Evolutionary conservation across 73 alveolate species (phyloP).

Genomic region (Breviolum minutum): DNA sequence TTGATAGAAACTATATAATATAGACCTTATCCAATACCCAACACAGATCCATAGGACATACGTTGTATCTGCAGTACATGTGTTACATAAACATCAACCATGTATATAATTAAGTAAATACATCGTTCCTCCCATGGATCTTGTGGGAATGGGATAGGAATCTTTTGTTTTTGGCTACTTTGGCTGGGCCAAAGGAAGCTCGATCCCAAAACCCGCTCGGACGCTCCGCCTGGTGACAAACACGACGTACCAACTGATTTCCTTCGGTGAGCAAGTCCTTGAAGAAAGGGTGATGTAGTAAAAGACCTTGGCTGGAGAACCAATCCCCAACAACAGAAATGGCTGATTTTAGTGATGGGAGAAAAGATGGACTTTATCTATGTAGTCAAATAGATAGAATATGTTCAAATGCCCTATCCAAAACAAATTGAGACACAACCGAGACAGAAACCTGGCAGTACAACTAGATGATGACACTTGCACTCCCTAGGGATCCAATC

Average conservation of each 20-base stretch:
- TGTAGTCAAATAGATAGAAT: background rate
- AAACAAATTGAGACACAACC: background rate
- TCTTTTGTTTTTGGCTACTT: no score
- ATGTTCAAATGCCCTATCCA: background rate
- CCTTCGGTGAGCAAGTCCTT: constrained; percentile 87
- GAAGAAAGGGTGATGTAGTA: constrained; percentile 80
- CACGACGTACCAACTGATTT: constrained; percentile 57
- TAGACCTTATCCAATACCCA: no score
- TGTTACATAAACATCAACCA: no score
- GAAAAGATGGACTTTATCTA: no score
- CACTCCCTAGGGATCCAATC: background rate
- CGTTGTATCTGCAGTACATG: no score
- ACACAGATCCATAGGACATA: no score
- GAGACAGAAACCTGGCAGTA: no score
- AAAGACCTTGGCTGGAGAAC: constrained; percentile 22
- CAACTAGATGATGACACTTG: background rate
- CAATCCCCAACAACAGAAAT: background rate
- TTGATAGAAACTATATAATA: no score
- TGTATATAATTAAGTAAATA: no score
- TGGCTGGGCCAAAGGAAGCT: background rate
- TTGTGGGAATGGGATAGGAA: no score
- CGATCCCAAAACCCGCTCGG: background rate
- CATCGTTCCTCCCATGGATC: no score
- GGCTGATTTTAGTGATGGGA: background rate
- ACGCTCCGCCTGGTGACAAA: constrained; percentile 65